Conservation (phyloP, 192 early-diverging fungal species). For the Funneliformis geosporum region DNA sequence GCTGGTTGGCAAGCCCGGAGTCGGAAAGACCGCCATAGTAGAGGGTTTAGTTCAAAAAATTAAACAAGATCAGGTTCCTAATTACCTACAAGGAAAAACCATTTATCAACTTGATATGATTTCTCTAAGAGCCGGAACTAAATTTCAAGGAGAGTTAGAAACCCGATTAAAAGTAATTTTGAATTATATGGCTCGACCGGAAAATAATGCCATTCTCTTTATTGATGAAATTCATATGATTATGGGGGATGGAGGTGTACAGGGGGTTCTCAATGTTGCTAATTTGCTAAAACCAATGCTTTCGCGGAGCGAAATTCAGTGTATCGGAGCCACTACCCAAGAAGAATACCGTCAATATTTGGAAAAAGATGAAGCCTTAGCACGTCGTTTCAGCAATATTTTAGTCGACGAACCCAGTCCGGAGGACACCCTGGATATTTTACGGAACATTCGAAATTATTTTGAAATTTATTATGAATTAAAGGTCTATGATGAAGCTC, state of each 20-base stretch:
- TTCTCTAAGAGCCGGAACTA: slow-evolving; percentile 79
- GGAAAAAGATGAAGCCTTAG: slow-evolving; percentile 79
- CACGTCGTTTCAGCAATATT: slow-evolving; percentile 77
- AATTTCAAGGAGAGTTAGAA: slow-evolving; percentile 89
- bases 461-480: slow-evolving; percentile 83
- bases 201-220: slow-evolving; percentile 77
- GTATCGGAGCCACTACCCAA: slow-evolving; percentile 76
- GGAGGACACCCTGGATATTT: slow-evolving; percentile 71
- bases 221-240: slow-evolving; percentile 81
- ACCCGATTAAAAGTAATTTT: slow-evolving; percentile 76
- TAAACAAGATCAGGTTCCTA: slow-evolving; percentile 88
- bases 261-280: slow-evolving; percentile 77
- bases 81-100: slow-evolving; percentile 11
- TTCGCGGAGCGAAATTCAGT: slow-evolving; percentile 70
- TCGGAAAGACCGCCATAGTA: slow-evolving; percentile 83
- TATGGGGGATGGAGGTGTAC: slow-evolving; percentile 72
- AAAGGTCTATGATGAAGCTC: slow-evolving; percentile 70
- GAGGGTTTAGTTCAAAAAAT: slow-evolving; percentile 96
- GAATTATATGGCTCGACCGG: slow-evolving; percentile 65
- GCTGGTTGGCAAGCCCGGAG: slow-evolving; percentile 81
- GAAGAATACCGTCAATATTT: slow-evolving; percentile 78
- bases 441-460: slow-evolving; percentile 74
- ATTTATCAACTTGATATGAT: slow-evolving; percentile 60
- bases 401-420: slow-evolving; percentile 72
- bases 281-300: slow-evolving; percentile 83